phyloP scores from a whole-genome alignment of 108 stramenopile genomes.

The Pseudonitzschia pungens region DNA sequence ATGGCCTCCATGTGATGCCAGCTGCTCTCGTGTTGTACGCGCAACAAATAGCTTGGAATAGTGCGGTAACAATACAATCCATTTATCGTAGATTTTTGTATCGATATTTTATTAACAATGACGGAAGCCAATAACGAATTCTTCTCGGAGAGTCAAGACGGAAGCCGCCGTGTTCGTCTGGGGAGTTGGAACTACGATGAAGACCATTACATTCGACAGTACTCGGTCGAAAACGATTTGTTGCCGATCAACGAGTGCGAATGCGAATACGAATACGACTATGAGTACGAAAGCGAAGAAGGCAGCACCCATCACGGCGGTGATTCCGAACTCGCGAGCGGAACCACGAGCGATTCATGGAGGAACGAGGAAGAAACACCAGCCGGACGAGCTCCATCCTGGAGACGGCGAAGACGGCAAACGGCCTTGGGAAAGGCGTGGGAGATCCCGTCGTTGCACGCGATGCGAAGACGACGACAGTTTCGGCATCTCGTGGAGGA shows the following conservation, averaged over 20 bases:
- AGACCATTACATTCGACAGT: background rate
- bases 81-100: too few relatives aligned
- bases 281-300: background rate
- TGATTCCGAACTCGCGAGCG: background rate
- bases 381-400: background rate
- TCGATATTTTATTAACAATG: too few relatives aligned
- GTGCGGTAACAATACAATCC: too few relatives aligned
- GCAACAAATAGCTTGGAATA: too few relatives aligned
- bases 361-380: too few relatives aligned
- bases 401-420: background rate
- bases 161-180: background rate
- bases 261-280: background rate
- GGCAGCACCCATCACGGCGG: background rate
- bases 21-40: too few relatives aligned
- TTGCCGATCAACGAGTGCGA: slow-evolving; percentile 9
- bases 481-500: slow-evolving; percentile 33
- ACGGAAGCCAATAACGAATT: too few relatives aligned
- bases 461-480: slow-evolving; percentile 20
- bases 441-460: slow-evolving; percentile 20
- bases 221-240: background rate
- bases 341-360: too few relatives aligned
- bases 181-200: slow-evolving; percentile 1
- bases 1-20: too few relatives aligned
- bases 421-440: slow-evolving; percentile 18
- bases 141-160: too few relatives aligned